phyloP scores from a whole-genome alignment of 2,329 filamentous ascomycete species.

The Bipolaris gigantea region DNA sequence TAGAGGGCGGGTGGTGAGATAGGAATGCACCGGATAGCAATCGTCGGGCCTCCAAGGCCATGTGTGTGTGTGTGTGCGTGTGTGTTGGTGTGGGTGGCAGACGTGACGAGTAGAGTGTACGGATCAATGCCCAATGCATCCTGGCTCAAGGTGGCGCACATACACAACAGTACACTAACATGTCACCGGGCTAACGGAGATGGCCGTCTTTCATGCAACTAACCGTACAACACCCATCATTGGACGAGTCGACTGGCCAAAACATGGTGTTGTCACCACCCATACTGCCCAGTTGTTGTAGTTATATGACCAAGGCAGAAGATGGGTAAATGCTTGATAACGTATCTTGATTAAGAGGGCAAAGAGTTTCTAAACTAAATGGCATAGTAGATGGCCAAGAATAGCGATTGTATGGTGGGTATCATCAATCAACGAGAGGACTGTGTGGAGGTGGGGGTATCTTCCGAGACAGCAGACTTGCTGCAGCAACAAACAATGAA shows the following conservation, averaged over 20 bases:
- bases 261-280: not conserved
- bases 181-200: conserved; percentile 15
- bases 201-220: conserved; percentile 11
- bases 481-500: conserved; percentile 4
- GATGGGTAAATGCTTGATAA: not conserved
- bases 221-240: conserved; percentile 9
- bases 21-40: conserved; percentile 6
- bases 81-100: not conserved
- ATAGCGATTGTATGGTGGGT: conserved; percentile 33
- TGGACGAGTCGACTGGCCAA: conserved; percentile 10
- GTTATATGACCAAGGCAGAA: not conserved
- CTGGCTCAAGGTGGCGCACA: conserved; percentile 5
- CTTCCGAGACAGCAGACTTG: conserved; percentile 27
- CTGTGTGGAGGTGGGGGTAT: conserved; percentile 30
- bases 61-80: not conserved
- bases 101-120: conserved; percentile 8
- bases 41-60: not conserved
- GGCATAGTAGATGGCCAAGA: conserved; percentile 13
- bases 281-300: not conserved
- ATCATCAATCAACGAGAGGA: conserved; percentile 32
- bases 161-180: not conserved
- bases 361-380: not conserved
- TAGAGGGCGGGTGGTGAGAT: conserved; percentile 9
- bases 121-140: conserved; percentile 14
- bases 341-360: not conserved